Conservation (phyloP, 345 rosid genomes). For the Euclidium syriacum region DNA sequence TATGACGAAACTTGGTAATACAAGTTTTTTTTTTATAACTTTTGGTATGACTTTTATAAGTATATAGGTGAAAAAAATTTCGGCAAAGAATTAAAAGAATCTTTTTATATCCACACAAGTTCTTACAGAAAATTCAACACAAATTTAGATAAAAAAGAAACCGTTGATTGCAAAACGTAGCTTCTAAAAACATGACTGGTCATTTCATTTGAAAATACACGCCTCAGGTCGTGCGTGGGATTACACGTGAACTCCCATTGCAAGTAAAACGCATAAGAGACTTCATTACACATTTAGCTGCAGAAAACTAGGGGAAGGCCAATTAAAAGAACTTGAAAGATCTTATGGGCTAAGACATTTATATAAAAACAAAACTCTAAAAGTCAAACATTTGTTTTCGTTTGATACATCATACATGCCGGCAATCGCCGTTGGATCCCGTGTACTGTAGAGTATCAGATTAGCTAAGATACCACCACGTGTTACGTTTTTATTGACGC, state of each 20-base stretch:
- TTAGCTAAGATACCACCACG: slow-evolving; percentile 7
- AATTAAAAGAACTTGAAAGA: neutral
- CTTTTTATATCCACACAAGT: neutral
- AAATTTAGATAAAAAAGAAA: neutral
- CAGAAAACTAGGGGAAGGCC: slow-evolving; percentile 9
- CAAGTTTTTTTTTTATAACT: too few relatives aligned
- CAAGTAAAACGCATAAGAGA: neutral
- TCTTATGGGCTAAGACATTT: slow-evolving; percentile 2
- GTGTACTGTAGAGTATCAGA: neutral
- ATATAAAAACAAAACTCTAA: neutral
- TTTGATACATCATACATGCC: too few relatives aligned
- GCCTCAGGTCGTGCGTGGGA: neutral
- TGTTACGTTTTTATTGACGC: slow-evolving; percentile 4
- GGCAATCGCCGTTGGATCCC: slow-evolving; percentile 21
- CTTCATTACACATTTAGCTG: neutral
- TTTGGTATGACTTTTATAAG: too few relatives aligned
- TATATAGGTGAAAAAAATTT: neutral
- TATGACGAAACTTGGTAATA: too few relatives aligned
- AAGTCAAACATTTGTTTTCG: slow-evolving; percentile 12
- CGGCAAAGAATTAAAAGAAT: neutral
- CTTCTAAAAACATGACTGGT: too few relatives aligned
- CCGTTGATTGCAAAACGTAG: neutral
- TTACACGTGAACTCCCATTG: neutral
- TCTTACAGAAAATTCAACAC: neutral
- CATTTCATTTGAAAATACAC: neutral